Evolutionary conservation across 1,284 basidiomycete species (phyloP).

Genomic region (Puccinia hordei): DNA sequence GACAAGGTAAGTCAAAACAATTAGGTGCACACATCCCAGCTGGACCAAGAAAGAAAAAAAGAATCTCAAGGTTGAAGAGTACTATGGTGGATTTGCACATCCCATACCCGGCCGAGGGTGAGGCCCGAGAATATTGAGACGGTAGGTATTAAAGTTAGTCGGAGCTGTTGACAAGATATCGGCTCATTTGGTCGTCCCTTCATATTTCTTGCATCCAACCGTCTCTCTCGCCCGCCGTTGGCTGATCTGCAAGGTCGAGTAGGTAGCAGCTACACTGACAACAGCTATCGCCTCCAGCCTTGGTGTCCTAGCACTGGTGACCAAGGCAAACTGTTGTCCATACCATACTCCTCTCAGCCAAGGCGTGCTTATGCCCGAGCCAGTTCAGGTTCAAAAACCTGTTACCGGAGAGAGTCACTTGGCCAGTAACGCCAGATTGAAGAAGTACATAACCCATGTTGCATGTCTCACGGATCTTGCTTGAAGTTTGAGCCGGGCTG

Average conservation of each 20-base stretch:
- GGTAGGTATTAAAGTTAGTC: too few species aligned
- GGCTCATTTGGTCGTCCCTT: not conserved
- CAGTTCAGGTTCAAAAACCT: not conserved
- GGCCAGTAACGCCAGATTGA: not conserved
- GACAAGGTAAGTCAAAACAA: too few species aligned
- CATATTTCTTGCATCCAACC: not conserved
- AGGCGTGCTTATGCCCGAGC: not conserved
- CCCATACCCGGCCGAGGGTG: too few species aligned
- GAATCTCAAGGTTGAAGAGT: too few species aligned
- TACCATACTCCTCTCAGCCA: not conserved
- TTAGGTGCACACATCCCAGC: too few species aligned
- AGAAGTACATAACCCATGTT: slow-evolving; percentile 27
- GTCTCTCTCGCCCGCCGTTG: not conserved
- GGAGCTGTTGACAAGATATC: too few species aligned
- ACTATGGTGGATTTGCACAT: too few species aligned
- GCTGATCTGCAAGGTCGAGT: not conserved
- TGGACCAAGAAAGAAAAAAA: too few species aligned
- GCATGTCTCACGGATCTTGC: slow-evolving; percentile 31
- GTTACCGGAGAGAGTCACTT: not conserved
- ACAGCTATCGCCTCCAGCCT: slow-evolving; percentile 6
- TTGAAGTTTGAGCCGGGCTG: slow-evolving; percentile 22
- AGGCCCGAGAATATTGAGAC: too few species aligned
- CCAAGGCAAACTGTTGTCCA: slow-evolving; percentile 21
- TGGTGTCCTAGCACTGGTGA: slow-evolving; percentile 11
- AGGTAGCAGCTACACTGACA: not conserved